Percentiles rank a stretch among this genome's conserved stretches.
These are phyloP conservation scores for Ophiocordyceps camponoti-leonardi DNA, from an alignment of 2,329 filamentous ascomycete species.

Conservation along the genomic window DNA sequence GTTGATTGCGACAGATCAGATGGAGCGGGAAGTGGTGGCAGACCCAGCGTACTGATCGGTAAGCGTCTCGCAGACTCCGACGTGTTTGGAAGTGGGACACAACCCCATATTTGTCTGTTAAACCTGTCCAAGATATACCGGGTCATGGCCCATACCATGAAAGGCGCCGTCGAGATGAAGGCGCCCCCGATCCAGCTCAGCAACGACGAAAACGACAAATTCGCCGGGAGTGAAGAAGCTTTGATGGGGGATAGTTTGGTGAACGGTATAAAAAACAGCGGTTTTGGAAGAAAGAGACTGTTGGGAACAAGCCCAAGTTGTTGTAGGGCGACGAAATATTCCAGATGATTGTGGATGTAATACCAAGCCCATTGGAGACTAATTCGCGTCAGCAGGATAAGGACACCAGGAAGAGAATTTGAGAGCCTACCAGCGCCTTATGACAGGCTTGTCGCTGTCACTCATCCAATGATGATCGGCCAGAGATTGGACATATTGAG, in stretches of 20 bases:
- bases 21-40: slow-evolving; percentile 3
- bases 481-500: slow-evolving; percentile 11
- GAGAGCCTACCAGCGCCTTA: slow-evolving; percentile 11
- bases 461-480: slow-evolving; percentile 10
- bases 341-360: slow-evolving; percentile 31
- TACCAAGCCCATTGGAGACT: slow-evolving; percentile 17
- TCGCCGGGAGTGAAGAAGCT: slow-evolving; percentile 23
- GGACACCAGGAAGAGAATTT: background rate
- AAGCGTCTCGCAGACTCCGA: slow-evolving; percentile 8
- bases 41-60: slow-evolving; percentile 6
- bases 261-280: slow-evolving; percentile 37
- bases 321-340: slow-evolving; percentile 35
- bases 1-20: slow-evolving; percentile 4
- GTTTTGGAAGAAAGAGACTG: slow-evolving; percentile 22
- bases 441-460: slow-evolving; percentile 7
- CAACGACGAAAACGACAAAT: slow-evolving; percentile 20
- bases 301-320: slow-evolving; percentile 28
- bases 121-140: slow-evolving; percentile 19
- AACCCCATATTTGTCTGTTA: slow-evolving; percentile 17
- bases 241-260: slow-evolving; percentile 30
- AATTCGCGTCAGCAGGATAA: slow-evolving; percentile 4
- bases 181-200: slow-evolving; percentile 24
- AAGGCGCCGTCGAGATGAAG: slow-evolving; percentile 26
- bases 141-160: slow-evolving; percentile 27
- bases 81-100: slow-evolving; percentile 25